Percentiles rank a stretch among this genome's conserved stretches.
Conservation (phyloP, 1,284 basidiomycete genomes). For the Fomitopsis palustris region DNA sequence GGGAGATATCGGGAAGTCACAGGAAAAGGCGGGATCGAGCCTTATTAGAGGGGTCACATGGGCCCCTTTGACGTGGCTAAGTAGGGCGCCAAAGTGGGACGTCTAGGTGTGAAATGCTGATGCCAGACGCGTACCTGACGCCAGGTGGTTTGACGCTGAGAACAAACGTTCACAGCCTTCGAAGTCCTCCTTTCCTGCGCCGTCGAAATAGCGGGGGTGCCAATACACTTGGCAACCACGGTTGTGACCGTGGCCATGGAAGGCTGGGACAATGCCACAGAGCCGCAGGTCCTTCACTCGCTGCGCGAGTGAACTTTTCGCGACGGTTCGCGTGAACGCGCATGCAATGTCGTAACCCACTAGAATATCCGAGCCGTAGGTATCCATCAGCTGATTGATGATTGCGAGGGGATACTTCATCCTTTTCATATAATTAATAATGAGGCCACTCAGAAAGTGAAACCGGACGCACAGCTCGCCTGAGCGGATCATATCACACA, state of each 20-base stretch:
- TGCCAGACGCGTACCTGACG: slow-evolving; percentile 16
- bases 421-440: slow-evolving; percentile 15
- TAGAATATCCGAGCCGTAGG: slow-evolving; percentile 16
- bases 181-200: slow-evolving; percentile 34
- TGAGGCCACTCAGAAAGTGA: neutral
- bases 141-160: slow-evolving; percentile 28
- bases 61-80: too few species aligned
- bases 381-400: slow-evolving; percentile 20
- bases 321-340: slow-evolving; percentile 23
- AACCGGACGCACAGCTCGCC: slow-evolving; percentile 31
- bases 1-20: too few species aligned
- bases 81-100: too few species aligned
- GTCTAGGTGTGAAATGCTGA: slow-evolving; percentile 27
- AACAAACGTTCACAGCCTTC: slow-evolving; percentile 31
- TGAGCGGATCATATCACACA: slow-evolving; percentile 33
- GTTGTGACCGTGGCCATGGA: too few species aligned
- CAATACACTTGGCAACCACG: slow-evolving; percentile 28
- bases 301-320: slow-evolving; percentile 20
- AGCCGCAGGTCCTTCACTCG: slow-evolving; percentile 4
- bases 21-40: too few species aligned
- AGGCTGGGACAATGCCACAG: slow-evolving; percentile 18
- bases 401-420: slow-evolving; percentile 34
- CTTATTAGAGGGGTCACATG: too few species aligned
- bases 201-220: slow-evolving; percentile 27
- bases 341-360: slow-evolving; percentile 37